These are phyloP conservation scores for Moniliophthora roreri DNA, from an alignment of 1,284 basidiomycete species.

Conservation along the genomic window DNA sequence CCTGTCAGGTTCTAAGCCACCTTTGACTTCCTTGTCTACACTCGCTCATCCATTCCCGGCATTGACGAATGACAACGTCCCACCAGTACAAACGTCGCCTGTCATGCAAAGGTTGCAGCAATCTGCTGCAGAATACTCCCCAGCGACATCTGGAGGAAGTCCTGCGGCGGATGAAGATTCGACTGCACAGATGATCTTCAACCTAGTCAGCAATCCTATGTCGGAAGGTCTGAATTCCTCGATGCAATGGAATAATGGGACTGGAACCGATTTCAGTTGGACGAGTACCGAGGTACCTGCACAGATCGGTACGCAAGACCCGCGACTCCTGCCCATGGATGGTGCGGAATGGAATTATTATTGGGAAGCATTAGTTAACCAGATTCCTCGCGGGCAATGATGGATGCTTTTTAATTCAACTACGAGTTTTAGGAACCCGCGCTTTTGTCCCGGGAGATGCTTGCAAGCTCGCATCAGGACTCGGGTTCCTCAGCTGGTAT, in stretches of 20 bases:
- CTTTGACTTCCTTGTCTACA: constrained; percentile 37
- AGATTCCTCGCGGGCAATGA: constrained; percentile 46
- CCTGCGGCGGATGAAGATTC: constrained; percentile 74
- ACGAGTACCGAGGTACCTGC: constrained; percentile 29
- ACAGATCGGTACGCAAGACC: constrained; percentile 36
- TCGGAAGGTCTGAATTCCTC: constrained; percentile 48
- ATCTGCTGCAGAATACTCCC: constrained; percentile 45
- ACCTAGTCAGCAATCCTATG: constrained; percentile 65
- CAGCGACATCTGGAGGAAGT: constrained; percentile 54
- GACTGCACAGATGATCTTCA: constrained; percentile 70
- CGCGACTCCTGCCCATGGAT: constrained; percentile 48
- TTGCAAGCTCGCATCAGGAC: too few relatives aligned
- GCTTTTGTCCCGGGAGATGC: too few relatives aligned
- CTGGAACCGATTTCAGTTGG: constrained; percentile 26
- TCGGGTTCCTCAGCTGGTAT: too few relatives aligned
- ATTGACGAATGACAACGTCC: constrained; percentile 26
- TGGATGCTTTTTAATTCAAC: neutral
- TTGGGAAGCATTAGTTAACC: constrained; percentile 79
- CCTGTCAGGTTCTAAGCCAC: constrained; percentile 29
- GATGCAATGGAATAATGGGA: constrained; percentile 53
- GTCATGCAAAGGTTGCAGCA: constrained; percentile 66
- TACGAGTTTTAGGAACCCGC: too few relatives aligned
- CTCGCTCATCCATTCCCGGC: constrained; percentile 28
- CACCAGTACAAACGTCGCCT: constrained; percentile 49
- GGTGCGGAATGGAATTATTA: constrained; percentile 79